Percentiles rank a stretch among this genome's conserved stretches.
Evolutionary conservation across 352 stramenopile genomes (phyloP).

Genomic region (Phytophthora pinifolia): DNA sequence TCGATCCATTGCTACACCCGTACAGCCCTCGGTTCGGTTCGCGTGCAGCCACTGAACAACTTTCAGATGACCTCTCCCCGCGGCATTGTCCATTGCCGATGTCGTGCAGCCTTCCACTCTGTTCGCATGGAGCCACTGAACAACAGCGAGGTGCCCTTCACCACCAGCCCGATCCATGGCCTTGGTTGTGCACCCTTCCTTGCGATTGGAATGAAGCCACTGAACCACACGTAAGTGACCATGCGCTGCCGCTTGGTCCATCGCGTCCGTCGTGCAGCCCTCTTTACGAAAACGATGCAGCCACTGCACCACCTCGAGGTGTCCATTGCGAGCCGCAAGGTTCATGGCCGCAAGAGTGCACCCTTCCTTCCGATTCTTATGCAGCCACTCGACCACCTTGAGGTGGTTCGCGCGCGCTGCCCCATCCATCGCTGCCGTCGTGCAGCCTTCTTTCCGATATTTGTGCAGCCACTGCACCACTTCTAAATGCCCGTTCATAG

Average conservation of each 20-base stretch:
- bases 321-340: slow-evolving; percentile 28
- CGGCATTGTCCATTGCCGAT: slow-evolving; percentile 31
- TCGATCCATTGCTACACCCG: slow-evolving; percentile 32
- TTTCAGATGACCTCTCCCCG: slow-evolving; percentile 26
- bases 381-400: slow-evolving; percentile 33
- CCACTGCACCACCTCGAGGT: slow-evolving; percentile 34
- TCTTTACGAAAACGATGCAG: slow-evolving; percentile 25
- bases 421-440: slow-evolving; percentile 36
- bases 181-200: slow-evolving; percentile 32
- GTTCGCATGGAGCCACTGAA: slow-evolving; percentile 31
- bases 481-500: slow-evolving; percentile 27
- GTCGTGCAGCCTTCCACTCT: slow-evolving; percentile 30
- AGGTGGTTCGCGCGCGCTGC: slow-evolving; percentile 30
- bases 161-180: slow-evolving; percentile 33
- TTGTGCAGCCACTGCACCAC: slow-evolving; percentile 34
- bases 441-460: slow-evolving; percentile 26
- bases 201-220: slow-evolving; percentile 34
- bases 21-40: slow-evolving; percentile 34
- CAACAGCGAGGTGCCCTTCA: slow-evolving; percentile 26
- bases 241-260: slow-evolving; percentile 33
- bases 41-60: slow-evolving; percentile 35
- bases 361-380: slow-evolving; percentile 28
- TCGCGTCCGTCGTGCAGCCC: slow-evolving; percentile 30
- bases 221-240: slow-evolving; percentile 32
- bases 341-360: slow-evolving; percentile 35